Evolutionary conservation across 2,329 filamentous ascomycete species (phyloP).

Genomic region (Sporothrix humicola): DNA sequence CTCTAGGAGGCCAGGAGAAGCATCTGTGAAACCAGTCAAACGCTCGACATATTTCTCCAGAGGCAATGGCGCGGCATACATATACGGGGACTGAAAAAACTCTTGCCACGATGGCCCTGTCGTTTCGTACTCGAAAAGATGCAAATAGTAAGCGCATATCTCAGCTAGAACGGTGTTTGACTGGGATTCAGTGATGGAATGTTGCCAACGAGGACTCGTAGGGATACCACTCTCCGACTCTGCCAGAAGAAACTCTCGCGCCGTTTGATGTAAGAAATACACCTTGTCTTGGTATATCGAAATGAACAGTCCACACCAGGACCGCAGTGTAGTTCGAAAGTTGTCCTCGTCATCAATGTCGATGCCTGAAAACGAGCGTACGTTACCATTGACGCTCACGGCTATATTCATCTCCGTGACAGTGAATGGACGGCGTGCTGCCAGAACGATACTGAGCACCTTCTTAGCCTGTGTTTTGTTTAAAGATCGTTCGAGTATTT

Average conservation of each 20-base stretch:
- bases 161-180: neutral
- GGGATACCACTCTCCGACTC: neutral
- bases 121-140: neutral
- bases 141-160: neutral
- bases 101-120: too few species aligned
- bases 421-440: constrained; percentile 40
- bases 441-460: constrained; percentile 41
- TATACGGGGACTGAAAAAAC: too few species aligned
- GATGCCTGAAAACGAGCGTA: neutral
- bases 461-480: constrained; percentile 35
- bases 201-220: neutral
- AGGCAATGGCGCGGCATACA: too few species aligned
- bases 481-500: constrained; percentile 37
- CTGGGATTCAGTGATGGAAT: neutral
- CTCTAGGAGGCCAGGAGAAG: too few species aligned
- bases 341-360: neutral
- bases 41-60: too few species aligned
- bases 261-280: constrained; percentile 2
- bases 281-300: neutral
- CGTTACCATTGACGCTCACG: constrained; percentile 31
- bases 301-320: neutral
- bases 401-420: constrained; percentile 44
- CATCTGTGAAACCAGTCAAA: too few species aligned
- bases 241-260: neutral
- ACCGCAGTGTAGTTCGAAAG: neutral